Evolutionary conservation across 768 basidiomycete species (phyloP).

Genomic region (Gloeostereum incarnatum): DNA sequence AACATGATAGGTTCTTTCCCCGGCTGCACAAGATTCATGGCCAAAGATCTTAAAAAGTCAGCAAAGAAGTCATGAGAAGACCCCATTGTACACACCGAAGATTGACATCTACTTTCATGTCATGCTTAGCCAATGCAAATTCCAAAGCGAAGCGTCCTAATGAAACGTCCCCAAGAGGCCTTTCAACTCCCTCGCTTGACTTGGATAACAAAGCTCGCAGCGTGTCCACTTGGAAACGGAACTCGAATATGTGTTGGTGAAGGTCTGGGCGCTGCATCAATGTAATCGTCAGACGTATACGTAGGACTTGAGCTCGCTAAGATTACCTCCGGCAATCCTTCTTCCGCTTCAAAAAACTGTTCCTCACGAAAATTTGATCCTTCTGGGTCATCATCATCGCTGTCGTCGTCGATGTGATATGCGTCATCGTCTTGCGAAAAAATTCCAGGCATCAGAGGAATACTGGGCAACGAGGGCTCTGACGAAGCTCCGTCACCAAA

Average conservation of each 20-base stretch:
- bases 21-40: slow-evolving; percentile 63
- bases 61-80: slow-evolving; percentile 1
- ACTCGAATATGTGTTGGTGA: slow-evolving; percentile 62
- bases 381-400: slow-evolving; percentile 28
- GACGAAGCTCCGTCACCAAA: slow-evolving; percentile 41
- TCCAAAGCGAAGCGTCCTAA: slow-evolving; percentile 71
- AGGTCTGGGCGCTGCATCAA: slow-evolving; percentile 28
- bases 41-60: slow-evolving; percentile 46
- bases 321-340: slow-evolving; percentile 48
- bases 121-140: slow-evolving; percentile 71
- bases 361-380: slow-evolving; percentile 32
- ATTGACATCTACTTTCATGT: slow-evolving; percentile 79
- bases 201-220: slow-evolving; percentile 76
- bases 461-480: slow-evolving; percentile 15
- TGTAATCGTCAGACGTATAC: neutral
- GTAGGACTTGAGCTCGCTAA: slow-evolving; percentile 4
- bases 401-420: slow-evolving; percentile 60
- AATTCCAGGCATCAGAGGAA: slow-evolving; percentile 45
- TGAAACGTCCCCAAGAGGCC: slow-evolving; percentile 65
- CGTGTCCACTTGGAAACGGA: slow-evolving; percentile 81
- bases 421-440: slow-evolving; percentile 49
- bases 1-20: slow-evolving; percentile 46
- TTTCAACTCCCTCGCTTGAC: slow-evolving; percentile 51
- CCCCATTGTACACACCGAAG: slow-evolving; percentile 44
- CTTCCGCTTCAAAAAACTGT: slow-evolving; percentile 66